These are phyloP conservation scores for Coccomyxa sp. DNA, from an alignment of 139 green algal species.

Conservation along the genomic window DNA sequence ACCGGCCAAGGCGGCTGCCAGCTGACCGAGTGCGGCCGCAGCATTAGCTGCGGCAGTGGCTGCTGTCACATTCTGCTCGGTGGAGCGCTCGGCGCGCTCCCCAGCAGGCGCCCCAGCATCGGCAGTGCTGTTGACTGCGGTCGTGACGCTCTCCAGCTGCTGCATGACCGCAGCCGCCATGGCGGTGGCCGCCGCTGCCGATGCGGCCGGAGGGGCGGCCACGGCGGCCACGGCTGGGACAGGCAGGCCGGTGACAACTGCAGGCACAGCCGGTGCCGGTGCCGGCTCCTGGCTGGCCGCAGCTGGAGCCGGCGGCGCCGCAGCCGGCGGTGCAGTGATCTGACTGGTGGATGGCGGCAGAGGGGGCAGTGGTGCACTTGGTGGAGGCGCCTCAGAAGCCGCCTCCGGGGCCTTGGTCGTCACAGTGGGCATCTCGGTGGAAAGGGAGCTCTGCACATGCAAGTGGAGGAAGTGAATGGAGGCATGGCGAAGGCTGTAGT, in stretches of 20 bases:
- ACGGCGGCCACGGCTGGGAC: background rate
- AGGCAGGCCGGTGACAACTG: background rate
- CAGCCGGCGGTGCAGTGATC: no score
- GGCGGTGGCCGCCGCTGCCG: background rate
- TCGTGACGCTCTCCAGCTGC: background rate
- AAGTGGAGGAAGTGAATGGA: no score
- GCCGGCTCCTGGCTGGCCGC: no score
- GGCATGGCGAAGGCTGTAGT: no score
- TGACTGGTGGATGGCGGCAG: no score
- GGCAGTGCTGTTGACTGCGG: background rate
- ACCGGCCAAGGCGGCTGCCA: constrained; percentile 12
- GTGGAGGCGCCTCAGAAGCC: no score
- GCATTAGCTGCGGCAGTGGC: background rate
- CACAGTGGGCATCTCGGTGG: no score
- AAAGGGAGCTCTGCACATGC: no score
- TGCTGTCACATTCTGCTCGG: constrained; percentile 1
- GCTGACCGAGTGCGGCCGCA: constrained; percentile 11
- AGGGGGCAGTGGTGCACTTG: no score
- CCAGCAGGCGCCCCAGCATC: background rate
- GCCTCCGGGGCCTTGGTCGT: no score
- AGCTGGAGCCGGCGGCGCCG: no score
- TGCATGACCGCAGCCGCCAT: background rate
- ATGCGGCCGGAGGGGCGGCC: background rate
- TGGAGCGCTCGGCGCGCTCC: background rate
- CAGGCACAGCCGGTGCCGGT: background rate